A percentile compares a stretch with the other conserved stretches of the same genome.
phyloP scores from a whole-genome alignment of 192 early-diverging fungal genomes.

The Linnemannia zychae region DNA sequence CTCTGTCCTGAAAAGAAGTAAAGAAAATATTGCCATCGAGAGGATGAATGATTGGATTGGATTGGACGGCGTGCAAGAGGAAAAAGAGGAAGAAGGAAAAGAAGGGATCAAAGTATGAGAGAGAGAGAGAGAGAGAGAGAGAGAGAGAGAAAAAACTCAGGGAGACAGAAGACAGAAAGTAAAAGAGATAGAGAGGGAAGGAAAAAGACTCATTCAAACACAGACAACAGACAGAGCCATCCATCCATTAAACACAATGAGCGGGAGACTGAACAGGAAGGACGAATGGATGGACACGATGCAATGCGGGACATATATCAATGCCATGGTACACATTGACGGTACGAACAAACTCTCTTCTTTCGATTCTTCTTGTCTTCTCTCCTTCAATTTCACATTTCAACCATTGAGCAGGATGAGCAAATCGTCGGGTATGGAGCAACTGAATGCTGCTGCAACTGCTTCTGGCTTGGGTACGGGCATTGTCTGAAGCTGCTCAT shows the following conservation, averaged over 20 bases:
- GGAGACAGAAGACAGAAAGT: slow-evolving; percentile 5
- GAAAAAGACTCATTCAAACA: slow-evolving; percentile 15
- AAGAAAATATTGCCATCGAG: neutral
- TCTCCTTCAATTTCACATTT: neutral
- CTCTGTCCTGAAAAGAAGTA: neutral
- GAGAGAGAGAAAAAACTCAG: neutral
- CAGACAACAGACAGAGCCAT: slow-evolving; percentile 18
- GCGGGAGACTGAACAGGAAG: neutral
- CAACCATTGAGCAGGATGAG: slow-evolving; percentile 1
- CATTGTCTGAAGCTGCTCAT: neutral
- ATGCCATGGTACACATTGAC: neutral
- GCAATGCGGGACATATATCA: neutral
- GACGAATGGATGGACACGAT: neutral
- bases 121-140: slow-evolving; percentile 1
- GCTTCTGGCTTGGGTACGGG: neutral
- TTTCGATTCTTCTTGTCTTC: neutral
- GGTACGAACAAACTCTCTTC: slow-evolving; percentile 3
- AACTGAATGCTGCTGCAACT: neutral
- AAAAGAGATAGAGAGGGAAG: neutral
- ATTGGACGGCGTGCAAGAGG: too few relatives aligned
- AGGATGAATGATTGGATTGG: neutral
- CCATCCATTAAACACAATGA: neutral
- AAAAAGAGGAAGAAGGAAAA: neutral
- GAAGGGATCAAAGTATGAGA: neutral
- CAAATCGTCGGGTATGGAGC: neutral